phyloP scores from a whole-genome alignment of 2,329 filamentous ascomycete genomes.

The Hypoxylon sp. region DNA sequence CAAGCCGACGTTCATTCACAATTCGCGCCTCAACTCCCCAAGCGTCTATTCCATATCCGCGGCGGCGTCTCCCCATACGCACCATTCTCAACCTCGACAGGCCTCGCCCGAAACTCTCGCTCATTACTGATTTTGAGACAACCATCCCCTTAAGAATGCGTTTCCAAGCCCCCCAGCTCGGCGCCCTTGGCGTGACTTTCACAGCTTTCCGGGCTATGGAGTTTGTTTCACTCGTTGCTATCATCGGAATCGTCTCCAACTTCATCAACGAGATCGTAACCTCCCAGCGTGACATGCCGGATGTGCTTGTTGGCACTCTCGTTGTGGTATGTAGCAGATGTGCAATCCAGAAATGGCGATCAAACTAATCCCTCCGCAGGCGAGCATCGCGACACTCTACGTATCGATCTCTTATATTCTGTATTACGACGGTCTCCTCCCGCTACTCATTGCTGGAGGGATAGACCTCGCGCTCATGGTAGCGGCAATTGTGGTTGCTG shows the following conservation, averaged over 20 bases:
- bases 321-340: conserved; percentile 79
- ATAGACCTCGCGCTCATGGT: conserved; percentile 79
- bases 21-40: conserved; percentile 51
- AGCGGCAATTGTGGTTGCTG: conserved; percentile 81
- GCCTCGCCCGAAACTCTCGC: conserved; percentile 57
- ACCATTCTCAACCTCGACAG: conserved; percentile 52
- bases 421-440: conserved; percentile 80
- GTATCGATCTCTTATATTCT: conserved; percentile 83
- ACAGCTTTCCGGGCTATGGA: conserved; percentile 79
- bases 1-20: conserved; percentile 48
- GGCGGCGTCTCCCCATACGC: conserved; percentile 57
- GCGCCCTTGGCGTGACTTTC: conserved; percentile 83
- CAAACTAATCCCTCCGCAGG: conserved; percentile 61
- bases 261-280: conserved; percentile 83
- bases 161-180: conserved; percentile 65
- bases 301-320: conserved; percentile 81
- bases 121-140: conserved; percentile 55
- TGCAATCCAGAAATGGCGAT: not conserved
- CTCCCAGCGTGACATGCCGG: conserved; percentile 73
- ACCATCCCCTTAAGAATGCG: conserved; percentile 57
- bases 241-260: conserved; percentile 84
- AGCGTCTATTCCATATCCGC: conserved; percentile 57
- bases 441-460: conserved; percentile 75
- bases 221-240: conserved; percentile 76
- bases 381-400: conserved; percentile 83